Conservation (phyloP, 306 rosid genomes). For the Sphenostylis stenocarpa region DNA sequence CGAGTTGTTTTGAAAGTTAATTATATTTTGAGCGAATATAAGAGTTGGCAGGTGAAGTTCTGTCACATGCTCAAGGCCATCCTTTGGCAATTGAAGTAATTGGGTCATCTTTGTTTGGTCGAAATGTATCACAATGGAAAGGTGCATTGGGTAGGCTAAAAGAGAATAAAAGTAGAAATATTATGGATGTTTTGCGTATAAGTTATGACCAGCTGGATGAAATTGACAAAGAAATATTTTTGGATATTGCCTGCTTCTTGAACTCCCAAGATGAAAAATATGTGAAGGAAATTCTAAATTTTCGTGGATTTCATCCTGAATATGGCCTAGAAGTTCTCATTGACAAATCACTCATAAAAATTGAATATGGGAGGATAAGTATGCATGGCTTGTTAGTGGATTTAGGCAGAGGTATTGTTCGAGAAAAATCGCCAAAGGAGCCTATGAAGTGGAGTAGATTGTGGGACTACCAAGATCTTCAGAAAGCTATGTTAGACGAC, state of each 20-base stretch:
- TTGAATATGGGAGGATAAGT: too few species aligned
- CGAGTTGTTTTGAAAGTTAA: too few species aligned
- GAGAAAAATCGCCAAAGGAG: background rate
- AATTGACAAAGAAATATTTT: background rate
- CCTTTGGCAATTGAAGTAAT: too few species aligned
- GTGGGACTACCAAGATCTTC: too few species aligned
- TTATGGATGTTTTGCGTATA: too few species aligned
- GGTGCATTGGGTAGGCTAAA: too few species aligned
- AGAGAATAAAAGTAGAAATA: too few species aligned
- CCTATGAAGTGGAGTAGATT: conserved; percentile 4
- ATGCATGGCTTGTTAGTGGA: background rate
- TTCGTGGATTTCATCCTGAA: background rate
- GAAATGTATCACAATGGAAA: too few species aligned
- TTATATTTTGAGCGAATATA: background rate
- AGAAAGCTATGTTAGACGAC: background rate
- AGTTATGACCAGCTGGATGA: background rate
- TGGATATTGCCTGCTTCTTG: conserved; percentile 3
- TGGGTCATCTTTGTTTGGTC: too few species aligned
- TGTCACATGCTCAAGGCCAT: too few species aligned
- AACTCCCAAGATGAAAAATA: rapidly evolving
- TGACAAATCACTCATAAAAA: background rate
- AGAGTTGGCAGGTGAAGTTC: background rate
- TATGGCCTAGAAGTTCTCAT: background rate
- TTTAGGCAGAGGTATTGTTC: background rate
- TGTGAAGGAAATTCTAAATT: background rate